phyloP scores from a whole-genome alignment of 179 eudicot species.

The Camellia oleifera region DNA sequence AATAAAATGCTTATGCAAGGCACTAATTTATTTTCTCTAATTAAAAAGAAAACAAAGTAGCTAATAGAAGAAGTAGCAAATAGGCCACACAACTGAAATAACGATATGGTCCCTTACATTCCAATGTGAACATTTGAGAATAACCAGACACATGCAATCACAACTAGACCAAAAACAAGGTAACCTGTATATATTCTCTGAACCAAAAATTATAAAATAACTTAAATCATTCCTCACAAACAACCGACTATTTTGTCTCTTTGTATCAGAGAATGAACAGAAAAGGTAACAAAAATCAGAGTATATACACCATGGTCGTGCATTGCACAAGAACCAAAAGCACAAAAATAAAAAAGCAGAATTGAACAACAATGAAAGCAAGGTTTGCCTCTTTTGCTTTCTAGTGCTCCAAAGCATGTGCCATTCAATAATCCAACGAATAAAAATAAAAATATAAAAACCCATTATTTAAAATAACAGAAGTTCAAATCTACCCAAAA shows the following conservation, averaged over 20 bases:
- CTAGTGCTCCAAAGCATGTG: neutral
- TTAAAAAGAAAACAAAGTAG: too few species aligned
- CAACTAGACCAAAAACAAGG: neutral
- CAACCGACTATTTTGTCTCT: conserved; percentile 3
- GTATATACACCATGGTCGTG: neutral
- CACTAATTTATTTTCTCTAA: too few species aligned
- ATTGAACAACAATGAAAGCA: neutral
- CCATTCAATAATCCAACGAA: too few species aligned
- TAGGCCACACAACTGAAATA: too few species aligned
- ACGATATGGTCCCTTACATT: neutral
- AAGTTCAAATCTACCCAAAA: too few species aligned
- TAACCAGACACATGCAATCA: neutral
- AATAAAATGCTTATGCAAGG: too few species aligned
- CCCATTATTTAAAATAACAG: too few species aligned
- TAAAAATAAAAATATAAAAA: too few species aligned
- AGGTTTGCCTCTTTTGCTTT: neutral
- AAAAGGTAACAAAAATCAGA: neutral
- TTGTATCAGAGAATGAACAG: neutral
- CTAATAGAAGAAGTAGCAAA: too few species aligned
- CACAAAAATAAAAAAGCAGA: neutral
- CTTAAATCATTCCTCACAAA: neutral
- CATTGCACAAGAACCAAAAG: neutral
- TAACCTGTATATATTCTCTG: neutral
- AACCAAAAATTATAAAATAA: neutral
- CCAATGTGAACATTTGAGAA: neutral